Conservation (phyloP, 2,329 filamentous ascomycete species). For the Diplodia sapinea region DNA sequence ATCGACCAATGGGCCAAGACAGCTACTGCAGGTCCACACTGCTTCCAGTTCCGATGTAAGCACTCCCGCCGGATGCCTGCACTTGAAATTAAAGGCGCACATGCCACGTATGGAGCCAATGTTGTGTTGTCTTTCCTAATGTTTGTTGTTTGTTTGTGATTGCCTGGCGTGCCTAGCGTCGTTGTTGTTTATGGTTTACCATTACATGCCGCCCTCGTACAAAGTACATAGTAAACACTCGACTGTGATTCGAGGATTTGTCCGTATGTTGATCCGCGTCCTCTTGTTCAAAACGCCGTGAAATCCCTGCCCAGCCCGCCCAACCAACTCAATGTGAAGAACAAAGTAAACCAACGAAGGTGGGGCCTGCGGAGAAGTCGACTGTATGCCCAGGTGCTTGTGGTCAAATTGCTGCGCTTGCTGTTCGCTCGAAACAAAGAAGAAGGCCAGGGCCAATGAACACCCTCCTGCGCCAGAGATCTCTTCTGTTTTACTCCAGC, state of each 20-base stretch:
- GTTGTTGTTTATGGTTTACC: constrained; percentile 29
- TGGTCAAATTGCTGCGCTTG: constrained; percentile 22
- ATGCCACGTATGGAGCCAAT: not conserved
- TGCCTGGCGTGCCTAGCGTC: constrained; percentile 13
- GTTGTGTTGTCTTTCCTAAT: constrained; percentile 21
- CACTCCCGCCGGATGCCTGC: not conserved
- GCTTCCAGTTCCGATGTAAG: no score
- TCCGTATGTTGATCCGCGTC: constrained; percentile 1
- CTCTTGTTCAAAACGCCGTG: constrained; percentile 18
- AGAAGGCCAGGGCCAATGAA: constrained; percentile 16
- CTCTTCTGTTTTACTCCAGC: constrained; percentile 29
- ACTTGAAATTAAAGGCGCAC: constrained; percentile 11
- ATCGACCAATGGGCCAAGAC: not conserved
- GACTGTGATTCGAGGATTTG: constrained; percentile 17
- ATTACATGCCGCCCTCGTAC: constrained; percentile 26
- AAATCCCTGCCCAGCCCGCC: constrained; percentile 11
- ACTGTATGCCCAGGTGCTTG: constrained; percentile 24
- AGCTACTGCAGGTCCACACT: constrained; percentile 17
- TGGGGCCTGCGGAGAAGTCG: constrained; percentile 1
- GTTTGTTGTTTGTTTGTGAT: constrained; percentile 27
- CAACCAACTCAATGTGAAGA: constrained; percentile 8
- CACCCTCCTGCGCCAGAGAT: constrained; percentile 24
- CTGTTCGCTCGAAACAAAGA: constrained; percentile 22
- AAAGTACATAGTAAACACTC: constrained; percentile 27
- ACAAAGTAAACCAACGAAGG: constrained; percentile 10